Base-by-base conservation (phyloP, 176 grass and related monocot species). In the Lolium multiflorum region DNA sequence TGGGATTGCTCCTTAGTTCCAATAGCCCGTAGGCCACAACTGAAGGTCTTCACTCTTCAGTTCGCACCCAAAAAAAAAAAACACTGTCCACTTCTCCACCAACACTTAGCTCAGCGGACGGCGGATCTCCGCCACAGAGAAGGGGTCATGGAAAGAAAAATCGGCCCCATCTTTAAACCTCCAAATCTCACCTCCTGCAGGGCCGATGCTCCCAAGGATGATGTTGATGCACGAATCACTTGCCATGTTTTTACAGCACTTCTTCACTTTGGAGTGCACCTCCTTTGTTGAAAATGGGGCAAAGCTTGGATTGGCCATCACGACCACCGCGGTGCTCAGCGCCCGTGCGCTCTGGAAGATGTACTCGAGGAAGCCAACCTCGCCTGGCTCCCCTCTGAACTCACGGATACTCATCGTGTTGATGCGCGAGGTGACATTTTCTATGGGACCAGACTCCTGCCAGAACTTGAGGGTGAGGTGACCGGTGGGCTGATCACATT, bases 301-400 rank as follows among this genome's bases (percentile, higher is more conserved):
- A 2, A 16, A 4, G 63, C 13, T 66, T 0, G 63, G 63, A 66
- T 66, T 66, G 63, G 63, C 63, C 63, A 66, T 66, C 25, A 16
- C 24, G 6, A 66, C 63, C 4, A 35, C 24, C 14, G 4, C 26
- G 13, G 11, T 31, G 1, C 6, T 66, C 63, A 66, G 25, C 11
- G 14, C 25, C 26, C 63, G 63, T 35, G 63, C 63, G 26, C 63
- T 66, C 63, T 13, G 26, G 9, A 15, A 35, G 25, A 66, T 31
- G 63, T 15, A 66, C 26, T 66, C 11, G 11, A 35, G 63, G 63
- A 66, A 66, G 63, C 2, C 26, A 35, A 16, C 13, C 63, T 66
- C 63, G 26, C 63, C 63, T 15, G 63, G 63, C 13, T 66, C 63
- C 63, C 63, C 63, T 66, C 26, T 66, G 63, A 66, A 66, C 63